Evolutionary conservation across 768 basidiomycete species (phyloP).

Genomic region (Collybiopsis confluens): DNA sequence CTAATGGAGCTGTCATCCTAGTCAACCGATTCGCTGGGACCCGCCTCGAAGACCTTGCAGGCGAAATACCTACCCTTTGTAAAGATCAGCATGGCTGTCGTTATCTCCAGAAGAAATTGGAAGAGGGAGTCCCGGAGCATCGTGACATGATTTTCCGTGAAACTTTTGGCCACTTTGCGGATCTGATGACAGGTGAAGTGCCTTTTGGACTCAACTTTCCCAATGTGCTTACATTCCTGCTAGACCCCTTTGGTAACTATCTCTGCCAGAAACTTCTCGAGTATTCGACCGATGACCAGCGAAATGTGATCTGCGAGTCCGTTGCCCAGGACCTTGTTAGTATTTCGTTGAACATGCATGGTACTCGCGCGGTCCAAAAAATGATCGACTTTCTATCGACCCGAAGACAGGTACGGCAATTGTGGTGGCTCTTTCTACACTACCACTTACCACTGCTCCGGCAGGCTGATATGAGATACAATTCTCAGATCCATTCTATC

Average conservation of each 20-base stretch:
- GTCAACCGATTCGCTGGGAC: constrained; percentile 98
- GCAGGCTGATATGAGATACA: constrained; percentile 80
- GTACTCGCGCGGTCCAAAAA: constrained; percentile 98
- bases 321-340: constrained; percentile 96
- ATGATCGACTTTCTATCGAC: constrained; percentile 99
- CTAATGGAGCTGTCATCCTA: no score
- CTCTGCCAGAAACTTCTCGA: constrained; percentile 97
- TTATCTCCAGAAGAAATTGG: constrained; percentile 97
- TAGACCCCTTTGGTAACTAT: constrained; percentile 99
- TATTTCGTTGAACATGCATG: constrained; percentile 99
- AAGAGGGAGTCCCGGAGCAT: constrained; percentile 93
- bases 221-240: constrained; percentile 6
- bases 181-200: constrained; percentile 86
- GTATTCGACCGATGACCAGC: constrained; percentile 95
- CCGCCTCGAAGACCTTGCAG: constrained; percentile 90
- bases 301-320: constrained; percentile 94
- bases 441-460: constrained; percentile 47
- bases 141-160: constrained; percentile 99
- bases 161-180: constrained; percentile 95
- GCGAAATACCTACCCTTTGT: constrained; percentile 91
- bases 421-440: constrained; percentile 24
- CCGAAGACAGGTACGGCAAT: constrained; percentile 75
- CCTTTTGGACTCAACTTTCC: neutral
- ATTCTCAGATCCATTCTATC: constrained; percentile 92
- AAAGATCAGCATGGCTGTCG: constrained; percentile 99